Percentiles rank a stretch among this genome's conserved stretches.
phyloP scores from a whole-genome alignment of 2,329 filamentous ascomycete genomes.

The Ascochyta lentis region DNA sequence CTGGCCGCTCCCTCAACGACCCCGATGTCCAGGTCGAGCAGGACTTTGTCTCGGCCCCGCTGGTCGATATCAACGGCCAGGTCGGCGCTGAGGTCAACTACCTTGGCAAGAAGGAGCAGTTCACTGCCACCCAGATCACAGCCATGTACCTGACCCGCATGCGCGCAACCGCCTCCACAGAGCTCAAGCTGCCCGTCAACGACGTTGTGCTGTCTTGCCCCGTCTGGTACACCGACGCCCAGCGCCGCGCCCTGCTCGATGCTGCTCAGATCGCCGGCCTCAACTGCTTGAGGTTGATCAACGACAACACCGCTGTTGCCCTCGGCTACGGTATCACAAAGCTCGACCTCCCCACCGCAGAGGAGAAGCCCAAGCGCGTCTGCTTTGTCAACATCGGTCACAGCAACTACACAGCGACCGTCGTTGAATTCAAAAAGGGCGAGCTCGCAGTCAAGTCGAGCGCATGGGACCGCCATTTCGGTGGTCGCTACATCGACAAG shows the following conservation, averaged over 20 bases:
- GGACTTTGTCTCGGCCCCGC: slow-evolving; percentile 82
- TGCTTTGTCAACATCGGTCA: slow-evolving; percentile 94
- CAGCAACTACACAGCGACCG: slow-evolving; percentile 92
- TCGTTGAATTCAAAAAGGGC: slow-evolving; percentile 97
- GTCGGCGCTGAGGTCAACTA: slow-evolving; percentile 94
- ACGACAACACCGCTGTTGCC: slow-evolving; percentile 95
- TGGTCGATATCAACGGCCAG: slow-evolving; percentile 91
- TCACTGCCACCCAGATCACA: slow-evolving; percentile 90
- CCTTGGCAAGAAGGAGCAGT: slow-evolving; percentile 92
- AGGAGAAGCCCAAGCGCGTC: slow-evolving; percentile 91
- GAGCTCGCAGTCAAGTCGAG: slow-evolving; percentile 94
- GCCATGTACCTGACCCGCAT: slow-evolving; percentile 97
- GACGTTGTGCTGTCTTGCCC: slow-evolving; percentile 95
- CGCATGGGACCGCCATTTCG: slow-evolving; percentile 93
- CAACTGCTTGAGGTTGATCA: slow-evolving; percentile 92
- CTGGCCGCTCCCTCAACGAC: slow-evolving; percentile 84
- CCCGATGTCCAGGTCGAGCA: slow-evolving; percentile 94
- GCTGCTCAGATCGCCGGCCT: slow-evolving; percentile 92
- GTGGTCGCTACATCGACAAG: slow-evolving; percentile 96
- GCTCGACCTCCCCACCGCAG: slow-evolving; percentile 83
- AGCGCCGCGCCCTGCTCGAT: slow-evolving; percentile 88
- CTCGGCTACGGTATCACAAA: slow-evolving; percentile 98
- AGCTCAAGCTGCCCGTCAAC: slow-evolving; percentile 88
- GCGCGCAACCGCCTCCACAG: slow-evolving; percentile 82
- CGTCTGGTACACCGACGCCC: slow-evolving; percentile 94